These are phyloP conservation scores for Scheffersomyces cryptocercus DNA, from an alignment of 1,139 yeast species.

Conservation along the genomic window DNA sequence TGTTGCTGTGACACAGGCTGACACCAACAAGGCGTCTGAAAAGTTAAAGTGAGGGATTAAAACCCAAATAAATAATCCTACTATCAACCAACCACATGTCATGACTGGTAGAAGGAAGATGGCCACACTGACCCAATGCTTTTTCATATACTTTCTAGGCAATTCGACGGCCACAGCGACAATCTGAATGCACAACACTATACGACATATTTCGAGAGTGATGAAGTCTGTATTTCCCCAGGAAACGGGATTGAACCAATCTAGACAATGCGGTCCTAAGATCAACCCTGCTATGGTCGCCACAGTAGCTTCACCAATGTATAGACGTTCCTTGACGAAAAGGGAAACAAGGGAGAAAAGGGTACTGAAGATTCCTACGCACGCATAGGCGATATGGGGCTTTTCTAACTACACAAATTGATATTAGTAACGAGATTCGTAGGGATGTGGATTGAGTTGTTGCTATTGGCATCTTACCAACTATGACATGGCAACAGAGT, in stretches of 20 bases:
- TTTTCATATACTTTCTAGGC: slow-evolving; percentile 89
- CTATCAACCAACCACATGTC: slow-evolving; percentile 91
- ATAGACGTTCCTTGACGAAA: slow-evolving; percentile 84
- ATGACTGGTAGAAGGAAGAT: slow-evolving; percentile 84
- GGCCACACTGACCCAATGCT: slow-evolving; percentile 84
- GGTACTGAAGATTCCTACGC: slow-evolving; percentile 87
- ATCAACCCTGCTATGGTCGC: slow-evolving; percentile 91
- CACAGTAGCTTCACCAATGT: slow-evolving; percentile 94
- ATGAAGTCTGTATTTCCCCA: slow-evolving; percentile 93
- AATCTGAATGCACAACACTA: slow-evolving; percentile 88
- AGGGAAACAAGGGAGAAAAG: slow-evolving; percentile 86
- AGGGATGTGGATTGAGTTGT: not conserved
- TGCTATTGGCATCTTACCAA: no score
- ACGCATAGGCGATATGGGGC: slow-evolving; percentile 89
- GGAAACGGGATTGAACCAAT: slow-evolving; percentile 83
- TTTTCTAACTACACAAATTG: slow-evolving; percentile 29
- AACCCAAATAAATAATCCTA: slow-evolving; percentile 83
- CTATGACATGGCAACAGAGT: no score
- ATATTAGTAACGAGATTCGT: slow-evolving; percentile 14
- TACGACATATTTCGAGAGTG: slow-evolving; percentile 85
- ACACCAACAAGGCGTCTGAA: slow-evolving; percentile 72
- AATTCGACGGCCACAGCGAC: slow-evolving; percentile 97
- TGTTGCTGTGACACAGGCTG: slow-evolving; percentile 96
- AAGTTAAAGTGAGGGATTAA: slow-evolving; percentile 82
- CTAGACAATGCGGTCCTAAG: slow-evolving; percentile 88